Conservation (phyloP, 2,329 filamentous ascomycete species). For the Cadophora sp. region DNA sequence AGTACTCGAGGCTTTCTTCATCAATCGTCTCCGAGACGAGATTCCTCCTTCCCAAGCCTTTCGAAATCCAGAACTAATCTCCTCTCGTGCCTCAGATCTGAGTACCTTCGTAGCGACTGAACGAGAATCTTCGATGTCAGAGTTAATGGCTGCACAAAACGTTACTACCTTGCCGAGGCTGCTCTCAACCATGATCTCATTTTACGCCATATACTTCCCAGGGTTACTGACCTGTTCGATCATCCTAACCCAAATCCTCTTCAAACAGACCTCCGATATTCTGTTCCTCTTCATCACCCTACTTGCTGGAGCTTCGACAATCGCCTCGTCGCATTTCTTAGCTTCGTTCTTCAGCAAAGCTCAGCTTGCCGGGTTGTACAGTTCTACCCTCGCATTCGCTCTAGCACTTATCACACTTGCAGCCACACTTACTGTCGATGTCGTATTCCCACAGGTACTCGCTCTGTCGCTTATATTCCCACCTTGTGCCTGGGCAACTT, state of each 20-base stretch:
- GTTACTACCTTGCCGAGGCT: conserved; percentile 38
- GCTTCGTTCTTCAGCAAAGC: conserved; percentile 68
- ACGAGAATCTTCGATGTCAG: conserved; percentile 37
- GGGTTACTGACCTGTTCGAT: conserved; percentile 38
- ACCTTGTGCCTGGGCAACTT: conserved; percentile 35
- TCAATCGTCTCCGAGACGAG: background rate
- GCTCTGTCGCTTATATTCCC: conserved; percentile 37
- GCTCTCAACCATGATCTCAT: conserved; percentile 38
- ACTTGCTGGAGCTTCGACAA: conserved; percentile 34
- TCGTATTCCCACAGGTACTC: conserved; percentile 22
- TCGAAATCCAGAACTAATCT: too few species aligned
- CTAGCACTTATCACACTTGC: conserved; percentile 68
- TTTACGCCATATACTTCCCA: conserved; percentile 38
- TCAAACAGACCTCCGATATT: conserved; percentile 38
- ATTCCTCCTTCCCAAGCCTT: background rate
- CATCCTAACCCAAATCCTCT: conserved; percentile 38
- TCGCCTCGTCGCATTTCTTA: conserved; percentile 51
- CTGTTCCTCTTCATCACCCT: conserved; percentile 38
- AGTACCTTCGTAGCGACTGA: conserved; percentile 39
- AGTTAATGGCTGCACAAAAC: conserved; percentile 40
- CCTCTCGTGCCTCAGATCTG: conserved; percentile 23
- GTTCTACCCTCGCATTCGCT: conserved; percentile 64
- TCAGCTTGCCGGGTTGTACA: conserved; percentile 67
- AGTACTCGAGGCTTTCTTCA: background rate
- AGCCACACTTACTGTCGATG: conserved; percentile 23